phyloP scores from a whole-genome alignment of 176 grass and related monocot genomes.

The Musa troglodytarum region DNA sequence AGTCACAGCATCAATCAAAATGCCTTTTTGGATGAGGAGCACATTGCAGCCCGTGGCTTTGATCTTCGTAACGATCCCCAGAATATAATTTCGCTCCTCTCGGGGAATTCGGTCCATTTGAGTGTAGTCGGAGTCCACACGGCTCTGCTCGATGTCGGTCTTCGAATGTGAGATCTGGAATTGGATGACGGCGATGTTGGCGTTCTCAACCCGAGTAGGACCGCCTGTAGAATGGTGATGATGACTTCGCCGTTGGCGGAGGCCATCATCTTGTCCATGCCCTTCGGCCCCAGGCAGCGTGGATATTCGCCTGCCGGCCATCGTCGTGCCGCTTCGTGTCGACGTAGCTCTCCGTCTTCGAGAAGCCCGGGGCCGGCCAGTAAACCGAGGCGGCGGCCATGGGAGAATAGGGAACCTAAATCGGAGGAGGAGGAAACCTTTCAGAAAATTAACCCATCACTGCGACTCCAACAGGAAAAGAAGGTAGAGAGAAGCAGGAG shows the following conservation, averaged over 20 bases:
- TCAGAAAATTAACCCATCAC: too few species aligned
- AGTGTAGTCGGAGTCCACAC: slow-evolving; percentile 74
- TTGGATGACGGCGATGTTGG: slow-evolving; percentile 90
- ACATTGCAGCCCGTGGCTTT: slow-evolving; percentile 76
- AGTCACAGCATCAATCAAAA: slow-evolving; percentile 75
- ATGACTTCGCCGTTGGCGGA: slow-evolving; percentile 52
- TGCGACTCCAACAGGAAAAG: too few species aligned
- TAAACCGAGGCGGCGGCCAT: slow-evolving; percentile 23
- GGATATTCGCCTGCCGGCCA: slow-evolving; percentile 59
- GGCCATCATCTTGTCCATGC: slow-evolving; percentile 90
- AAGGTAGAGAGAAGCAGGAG: too few species aligned
- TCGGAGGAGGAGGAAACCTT: too few species aligned
- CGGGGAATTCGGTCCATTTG: slow-evolving; percentile 92
- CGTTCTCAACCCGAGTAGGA: slow-evolving; percentile 56
- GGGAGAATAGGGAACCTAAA: too few species aligned
- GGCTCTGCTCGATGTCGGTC: slow-evolving; percentile 89
- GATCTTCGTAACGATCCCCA: slow-evolving; percentile 89
- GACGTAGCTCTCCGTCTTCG: slow-evolving; percentile 62
- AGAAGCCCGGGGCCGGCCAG: slow-evolving; percentile 14
- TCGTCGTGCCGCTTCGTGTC: slow-evolving; percentile 88
- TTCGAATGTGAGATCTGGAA: slow-evolving; percentile 88
- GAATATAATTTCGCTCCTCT: slow-evolving; percentile 84
- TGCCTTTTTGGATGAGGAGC: slow-evolving; percentile 82
- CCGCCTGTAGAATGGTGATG: slow-evolving; percentile 78
- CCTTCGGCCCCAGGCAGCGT: slow-evolving; percentile 56